Conservation (phyloP, 73 alveolate genomes). For the Paramecium tetraurelia region DNA sequence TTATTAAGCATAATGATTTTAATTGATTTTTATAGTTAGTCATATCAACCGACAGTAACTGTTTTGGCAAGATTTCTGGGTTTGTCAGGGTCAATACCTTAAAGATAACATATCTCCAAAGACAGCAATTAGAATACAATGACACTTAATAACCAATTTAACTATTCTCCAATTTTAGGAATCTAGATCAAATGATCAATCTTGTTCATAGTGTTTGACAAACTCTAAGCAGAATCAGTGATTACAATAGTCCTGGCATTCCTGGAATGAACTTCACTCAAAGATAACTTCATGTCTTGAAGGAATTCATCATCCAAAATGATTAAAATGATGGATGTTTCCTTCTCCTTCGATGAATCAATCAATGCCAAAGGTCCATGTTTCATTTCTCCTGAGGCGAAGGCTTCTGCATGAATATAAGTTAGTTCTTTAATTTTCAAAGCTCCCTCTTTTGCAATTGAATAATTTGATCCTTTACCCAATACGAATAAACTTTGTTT, state of each 20-base stretch:
- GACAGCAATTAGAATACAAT: conserved; percentile 90
- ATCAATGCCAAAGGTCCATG: conserved; percentile 84
- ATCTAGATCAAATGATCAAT: conserved; percentile 49
- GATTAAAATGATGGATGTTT: conserved; percentile 73
- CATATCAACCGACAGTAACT: conserved; percentile 75
- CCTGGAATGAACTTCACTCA: conserved; percentile 69
- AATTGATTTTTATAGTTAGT: background rate
- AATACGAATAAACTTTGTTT: conserved; percentile 71
- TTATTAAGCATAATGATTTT: background rate
- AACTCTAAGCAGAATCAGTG: background rate
- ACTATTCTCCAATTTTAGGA: conserved; percentile 73
- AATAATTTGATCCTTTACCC: conserved; percentile 90
- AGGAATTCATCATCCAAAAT: conserved; percentile 71
- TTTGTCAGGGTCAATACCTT: conserved; percentile 86
- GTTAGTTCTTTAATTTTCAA: conserved; percentile 91
- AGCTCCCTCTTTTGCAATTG: conserved; percentile 97
- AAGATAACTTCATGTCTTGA: conserved; percentile 59
- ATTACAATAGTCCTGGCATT: conserved; percentile 60
- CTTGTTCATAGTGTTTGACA: background rate
- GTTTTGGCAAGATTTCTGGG: conserved; percentile 91
- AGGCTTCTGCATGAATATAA: conserved; percentile 95
- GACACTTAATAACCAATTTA: conserved; percentile 85
- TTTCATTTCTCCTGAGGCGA: conserved; percentile 93
- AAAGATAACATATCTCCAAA: conserved; percentile 73
- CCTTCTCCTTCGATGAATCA: conserved; percentile 54